These are phyloP conservation scores for Penstemon barbatus DNA, from an alignment of 257 asterid genomes.

Conservation along the genomic window DNA sequence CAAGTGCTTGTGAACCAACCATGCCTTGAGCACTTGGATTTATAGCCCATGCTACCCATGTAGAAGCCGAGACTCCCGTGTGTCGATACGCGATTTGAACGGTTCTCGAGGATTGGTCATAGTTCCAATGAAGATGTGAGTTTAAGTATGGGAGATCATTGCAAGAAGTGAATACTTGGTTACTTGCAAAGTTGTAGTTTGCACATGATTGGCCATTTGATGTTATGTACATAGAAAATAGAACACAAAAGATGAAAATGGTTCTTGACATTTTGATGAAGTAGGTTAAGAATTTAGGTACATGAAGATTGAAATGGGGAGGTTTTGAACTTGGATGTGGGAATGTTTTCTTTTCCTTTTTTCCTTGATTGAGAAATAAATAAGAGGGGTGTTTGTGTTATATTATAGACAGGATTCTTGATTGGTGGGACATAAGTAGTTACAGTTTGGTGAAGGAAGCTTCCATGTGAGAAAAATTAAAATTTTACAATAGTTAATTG, in stretches of 20 bases:
- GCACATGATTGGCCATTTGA: constrained; percentile 66
- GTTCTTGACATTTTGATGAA: constrained; percentile 18
- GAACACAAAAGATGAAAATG: constrained; percentile 29
- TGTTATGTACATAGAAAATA: constrained; percentile 37
- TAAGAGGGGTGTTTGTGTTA: constrained; percentile 1
- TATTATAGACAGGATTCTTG: constrained; percentile 23
- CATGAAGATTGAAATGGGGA: background rate
- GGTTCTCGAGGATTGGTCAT: constrained; percentile 44
- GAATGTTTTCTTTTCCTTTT: background rate
- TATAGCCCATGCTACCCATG: constrained; percentile 88
- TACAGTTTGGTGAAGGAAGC: constrained; percentile 49
- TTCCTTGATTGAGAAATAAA: constrained; percentile 21
- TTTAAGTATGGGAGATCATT: constrained; percentile 63
- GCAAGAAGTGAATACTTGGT: constrained; percentile 63
- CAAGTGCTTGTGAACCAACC: constrained; percentile 80
- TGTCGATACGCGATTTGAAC: constrained; percentile 63
- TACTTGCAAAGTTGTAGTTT: constrained; percentile 53
- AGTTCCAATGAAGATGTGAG: constrained; percentile 83
- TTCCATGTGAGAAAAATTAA: background rate
- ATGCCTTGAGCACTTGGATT: constrained; percentile 70
- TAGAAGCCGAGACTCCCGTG: constrained; percentile 39
- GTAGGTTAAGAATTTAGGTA: background rate
- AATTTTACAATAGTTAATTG: background rate
- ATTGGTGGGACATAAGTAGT: constrained; percentile 56
- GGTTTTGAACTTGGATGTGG: constrained; percentile 12